Conservation (phyloP, 164 flowering plant species). For the Piper betle region DNA sequence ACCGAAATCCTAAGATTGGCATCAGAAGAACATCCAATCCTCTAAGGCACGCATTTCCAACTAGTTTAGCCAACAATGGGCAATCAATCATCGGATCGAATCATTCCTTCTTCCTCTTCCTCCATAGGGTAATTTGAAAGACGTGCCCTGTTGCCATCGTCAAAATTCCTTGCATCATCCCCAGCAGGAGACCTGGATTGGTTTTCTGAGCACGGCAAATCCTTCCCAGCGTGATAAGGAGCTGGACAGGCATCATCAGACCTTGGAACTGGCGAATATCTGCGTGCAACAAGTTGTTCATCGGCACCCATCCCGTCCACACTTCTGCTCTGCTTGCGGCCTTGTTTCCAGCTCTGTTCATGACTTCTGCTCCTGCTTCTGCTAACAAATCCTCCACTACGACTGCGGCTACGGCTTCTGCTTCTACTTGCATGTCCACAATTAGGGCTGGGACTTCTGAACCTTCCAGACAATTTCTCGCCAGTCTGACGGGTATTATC, state of each 20-base stretch:
- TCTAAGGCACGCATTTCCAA: neutral
- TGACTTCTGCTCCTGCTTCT: constrained; percentile 8
- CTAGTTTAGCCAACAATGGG: neutral
- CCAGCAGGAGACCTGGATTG: neutral
- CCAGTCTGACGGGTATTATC: constrained; percentile 8
- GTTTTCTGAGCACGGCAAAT: neutral
- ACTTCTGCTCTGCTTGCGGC: constrained; percentile 26
- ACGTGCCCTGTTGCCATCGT: neutral
- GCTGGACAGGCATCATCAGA: neutral
- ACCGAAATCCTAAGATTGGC: neutral
- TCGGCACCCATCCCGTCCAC: constrained; percentile 16
- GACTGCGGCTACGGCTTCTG: constrained; percentile 8
- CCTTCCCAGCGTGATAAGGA: neutral
- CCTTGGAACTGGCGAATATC: constrained; percentile 8
- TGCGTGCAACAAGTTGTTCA: constrained; percentile 5
- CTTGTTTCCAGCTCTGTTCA: constrained; percentile 7
- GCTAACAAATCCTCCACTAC: constrained; percentile 6
- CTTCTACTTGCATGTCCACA: constrained; percentile 12
- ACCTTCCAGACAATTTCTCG: constrained; percentile 10
- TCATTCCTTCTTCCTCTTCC: constrained; percentile 46
- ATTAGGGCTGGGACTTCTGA: constrained; percentile 26
- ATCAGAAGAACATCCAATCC: neutral
- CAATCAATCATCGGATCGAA: constrained; percentile 25
- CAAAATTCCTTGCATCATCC: constrained; percentile 1
- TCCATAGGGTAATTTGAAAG: constrained; percentile 8